Evolutionary conservation across 192 early-diverging fungal species (phyloP), one percentile per base, ranked within the genome.

Genomic region (Coemansia sp.): DNA sequence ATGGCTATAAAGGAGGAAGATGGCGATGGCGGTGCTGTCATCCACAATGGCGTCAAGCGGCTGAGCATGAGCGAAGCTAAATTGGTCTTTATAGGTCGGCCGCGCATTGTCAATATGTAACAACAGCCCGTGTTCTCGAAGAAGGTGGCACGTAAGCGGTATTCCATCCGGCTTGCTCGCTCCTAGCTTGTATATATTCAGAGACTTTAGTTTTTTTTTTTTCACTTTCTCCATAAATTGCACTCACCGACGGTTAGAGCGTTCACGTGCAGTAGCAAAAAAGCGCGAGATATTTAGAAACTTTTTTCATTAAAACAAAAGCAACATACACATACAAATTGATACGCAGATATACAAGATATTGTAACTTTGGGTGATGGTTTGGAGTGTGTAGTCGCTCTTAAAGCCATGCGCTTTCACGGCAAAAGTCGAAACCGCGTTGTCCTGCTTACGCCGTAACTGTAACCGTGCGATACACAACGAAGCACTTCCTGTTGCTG

Each of bases 1-100:
- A 59, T 34, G 23, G 38, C 62, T 23, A 72, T 80, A n/a, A 66
- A 75, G 33, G 77, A 80, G n/a, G 65, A 71, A 8, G 72, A 80
- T 43, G 69, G 48, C 16, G 77, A 72, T 5, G 73, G 66, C 25
- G 72, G 72, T 12, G 39, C 63, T 20, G 66, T 80, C 16, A 69
- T 80, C 13, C 55, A 75, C 69, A 80, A 75, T 36, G 77, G 77
- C 8, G 28, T 80, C 23, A 75, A 64, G 38, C 65, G 77, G 25
- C 62, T 80, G 52, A 80, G 72, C 58, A 18, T 80, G 38, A 62
- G 69, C 18, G 65, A 66, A 6, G 64, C 61, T 25, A 68, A 68
- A 20, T 18, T 70, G 16, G 36, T 73, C 20, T 47, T 53, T 16
- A 62, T 63, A n/a, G 68, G 77, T 18, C 68, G 68, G 2, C 77